Evolutionary conservation across 2,329 filamentous ascomycete species (phyloP).

Genomic region (Penicillium sp.): DNA sequence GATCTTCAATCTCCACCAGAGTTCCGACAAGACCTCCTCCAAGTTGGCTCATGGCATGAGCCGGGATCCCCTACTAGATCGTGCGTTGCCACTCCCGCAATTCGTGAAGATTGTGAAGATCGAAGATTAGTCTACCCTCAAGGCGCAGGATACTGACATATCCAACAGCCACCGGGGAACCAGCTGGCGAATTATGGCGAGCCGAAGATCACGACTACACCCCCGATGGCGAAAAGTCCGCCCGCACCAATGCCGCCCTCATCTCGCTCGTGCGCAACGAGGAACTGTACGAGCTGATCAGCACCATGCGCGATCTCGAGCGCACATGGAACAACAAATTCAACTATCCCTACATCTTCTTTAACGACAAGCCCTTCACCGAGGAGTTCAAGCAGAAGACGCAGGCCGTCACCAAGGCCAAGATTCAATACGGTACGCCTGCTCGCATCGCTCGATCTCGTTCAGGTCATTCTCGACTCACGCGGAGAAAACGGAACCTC

Average conservation of each 20-base stretch:
- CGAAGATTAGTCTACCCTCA: background rate
- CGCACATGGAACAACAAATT: conserved; percentile 97
- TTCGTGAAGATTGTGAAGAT: background rate
- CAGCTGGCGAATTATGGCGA: conserved; percentile 72
- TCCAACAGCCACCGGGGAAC: conserved; percentile 74
- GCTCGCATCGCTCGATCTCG: background rate
- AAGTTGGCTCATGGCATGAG: conserved; percentile 62
- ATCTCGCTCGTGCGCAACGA: conserved; percentile 90
- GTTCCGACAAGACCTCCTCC: conserved; percentile 47
- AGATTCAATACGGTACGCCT: conserved; percentile 74
- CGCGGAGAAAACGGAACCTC: background rate
- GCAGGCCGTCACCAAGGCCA: conserved; percentile 78
- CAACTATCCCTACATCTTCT: conserved; percentile 99
- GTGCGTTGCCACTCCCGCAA: conserved; percentile 55
- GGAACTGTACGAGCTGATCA: conserved; percentile 79
- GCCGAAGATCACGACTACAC: conserved; percentile 75
- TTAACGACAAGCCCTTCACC: conserved; percentile 92
- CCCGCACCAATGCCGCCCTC: conserved; percentile 90
- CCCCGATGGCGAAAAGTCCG: conserved; percentile 71
- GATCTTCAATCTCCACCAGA: conserved; percentile 71
- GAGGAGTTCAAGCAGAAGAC: conserved; percentile 90
- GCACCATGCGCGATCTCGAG: conserved; percentile 89
- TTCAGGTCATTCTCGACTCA: background rate
- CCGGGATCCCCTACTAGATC: conserved; percentile 82
- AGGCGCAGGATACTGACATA: conserved; percentile 18